phyloP scores from a whole-genome alignment of 2,329 filamentous ascomycete species.

The Diaporthe longicolla region DNA sequence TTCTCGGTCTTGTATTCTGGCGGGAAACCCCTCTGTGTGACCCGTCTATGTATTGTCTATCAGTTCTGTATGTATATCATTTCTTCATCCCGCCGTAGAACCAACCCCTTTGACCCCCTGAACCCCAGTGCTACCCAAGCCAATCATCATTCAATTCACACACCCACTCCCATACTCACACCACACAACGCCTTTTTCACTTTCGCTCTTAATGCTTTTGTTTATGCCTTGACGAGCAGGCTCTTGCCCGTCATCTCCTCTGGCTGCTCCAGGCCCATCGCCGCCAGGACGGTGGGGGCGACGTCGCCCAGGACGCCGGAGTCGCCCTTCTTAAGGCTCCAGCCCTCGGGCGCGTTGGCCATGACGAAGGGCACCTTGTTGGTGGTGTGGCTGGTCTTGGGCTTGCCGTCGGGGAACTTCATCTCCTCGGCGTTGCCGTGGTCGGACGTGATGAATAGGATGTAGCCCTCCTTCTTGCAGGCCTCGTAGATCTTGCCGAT shows the following conservation, averaged over 20 bases:
- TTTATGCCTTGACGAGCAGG: constrained; percentile 81
- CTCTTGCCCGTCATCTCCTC: constrained; percentile 92
- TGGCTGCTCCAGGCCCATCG: constrained; percentile 92
- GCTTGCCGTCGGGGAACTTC: constrained; percentile 94
- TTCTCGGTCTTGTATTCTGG: background rate
- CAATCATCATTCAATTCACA: constrained; percentile 26
- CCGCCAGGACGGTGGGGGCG: constrained; percentile 90
- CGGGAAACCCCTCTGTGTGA: background rate
- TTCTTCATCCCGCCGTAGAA: background rate
- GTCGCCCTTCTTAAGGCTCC: constrained; percentile 84
- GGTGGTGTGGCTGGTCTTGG: constrained; percentile 97
- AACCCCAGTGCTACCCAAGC: constrained; percentile 25
- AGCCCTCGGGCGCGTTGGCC: constrained; percentile 94
- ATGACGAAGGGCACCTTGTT: constrained; percentile 99
- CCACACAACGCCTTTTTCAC: background rate
- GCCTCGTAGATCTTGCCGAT: constrained; percentile 94
- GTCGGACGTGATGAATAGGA: constrained; percentile 95
- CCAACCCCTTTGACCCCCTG: background rate
- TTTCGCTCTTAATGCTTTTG: background rate
- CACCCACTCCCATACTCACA: background rate
- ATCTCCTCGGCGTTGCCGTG: constrained; percentile 99
- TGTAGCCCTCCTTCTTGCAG: constrained; percentile 93
- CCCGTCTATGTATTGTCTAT: constrained; percentile 28
- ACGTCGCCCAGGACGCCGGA: constrained; percentile 94
- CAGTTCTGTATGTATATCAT: constrained; percentile 22